Percentiles rank a stretch among this genome's conserved stretches.
Conservation (phyloP, 768 basidiomycete species). For the Suillus luteus region DNA sequence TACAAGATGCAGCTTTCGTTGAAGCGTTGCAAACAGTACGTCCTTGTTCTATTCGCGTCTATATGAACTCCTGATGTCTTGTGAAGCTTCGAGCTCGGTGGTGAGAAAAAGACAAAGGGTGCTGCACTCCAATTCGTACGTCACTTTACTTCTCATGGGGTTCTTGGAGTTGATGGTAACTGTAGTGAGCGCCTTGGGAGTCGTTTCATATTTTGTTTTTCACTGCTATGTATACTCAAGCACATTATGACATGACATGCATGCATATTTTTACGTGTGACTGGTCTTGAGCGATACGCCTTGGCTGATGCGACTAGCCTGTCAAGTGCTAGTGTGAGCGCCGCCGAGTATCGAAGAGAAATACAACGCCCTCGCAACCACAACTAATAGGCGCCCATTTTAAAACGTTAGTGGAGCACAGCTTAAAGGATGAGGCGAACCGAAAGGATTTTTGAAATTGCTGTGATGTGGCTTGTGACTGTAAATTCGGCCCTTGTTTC, state of each 20-base stretch:
- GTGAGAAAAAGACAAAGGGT: slow-evolving; percentile 99
- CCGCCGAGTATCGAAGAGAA: neutral
- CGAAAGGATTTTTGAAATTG: slow-evolving; percentile 5
- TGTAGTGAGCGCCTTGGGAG: slow-evolving; percentile 25
- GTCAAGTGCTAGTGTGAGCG: neutral
- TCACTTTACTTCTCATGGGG: slow-evolving; percentile 23
- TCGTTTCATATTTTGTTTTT: slow-evolving; percentile 18
- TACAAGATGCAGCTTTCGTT: slow-evolving; percentile 95
- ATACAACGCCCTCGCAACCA: neutral
- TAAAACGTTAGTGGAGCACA: neutral
- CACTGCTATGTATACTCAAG: slow-evolving; percentile 29
- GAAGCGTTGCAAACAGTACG: slow-evolving; percentile 99
- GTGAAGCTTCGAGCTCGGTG: slow-evolving; percentile 94
- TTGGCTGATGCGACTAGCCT: neutral
- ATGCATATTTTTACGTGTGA: slow-evolving; percentile 20
- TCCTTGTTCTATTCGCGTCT: slow-evolving; percentile 19
- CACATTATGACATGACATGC: slow-evolving; percentile 31
- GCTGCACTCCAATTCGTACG: slow-evolving; percentile 92
- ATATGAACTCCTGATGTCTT: slow-evolving; percentile 6
- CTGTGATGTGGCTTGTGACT: neutral
- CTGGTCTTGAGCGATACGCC: neutral
- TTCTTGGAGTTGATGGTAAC: neutral
- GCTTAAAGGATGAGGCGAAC: neutral
- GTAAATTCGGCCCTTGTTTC: neutral
- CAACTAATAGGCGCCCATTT: neutral